Percentiles rank a stretch among this genome's conserved stretches.
phyloP scores from a whole-genome alignment of 306 rosid species.

The Comarum palustre region DNA sequence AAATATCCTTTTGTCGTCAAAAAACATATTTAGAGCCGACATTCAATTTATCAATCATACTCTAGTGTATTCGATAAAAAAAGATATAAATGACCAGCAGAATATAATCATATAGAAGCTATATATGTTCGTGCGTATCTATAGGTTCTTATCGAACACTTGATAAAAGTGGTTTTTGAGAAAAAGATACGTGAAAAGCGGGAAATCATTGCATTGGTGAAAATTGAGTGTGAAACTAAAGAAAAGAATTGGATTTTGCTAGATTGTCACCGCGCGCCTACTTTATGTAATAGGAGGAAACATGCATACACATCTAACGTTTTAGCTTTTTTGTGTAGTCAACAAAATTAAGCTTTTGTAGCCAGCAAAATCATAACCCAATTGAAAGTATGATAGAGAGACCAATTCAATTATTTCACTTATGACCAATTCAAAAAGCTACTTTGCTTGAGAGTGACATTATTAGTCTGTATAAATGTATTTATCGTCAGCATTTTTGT shows the following conservation, averaged over 20 bases:
- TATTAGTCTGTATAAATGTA: background rate
- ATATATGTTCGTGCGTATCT: too few relatives aligned
- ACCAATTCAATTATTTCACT: conserved; percentile 14
- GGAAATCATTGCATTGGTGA: background rate
- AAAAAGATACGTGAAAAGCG: too few relatives aligned
- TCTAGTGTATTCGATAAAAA: too few relatives aligned
- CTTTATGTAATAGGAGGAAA: background rate
- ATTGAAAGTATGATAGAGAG: conserved; percentile 19
- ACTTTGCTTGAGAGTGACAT: conserved; percentile 15
- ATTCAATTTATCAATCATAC: too few relatives aligned
- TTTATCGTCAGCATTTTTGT: too few relatives aligned
- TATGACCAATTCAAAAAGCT: conserved; percentile 19
- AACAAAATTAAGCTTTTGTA: conserved; percentile 25
- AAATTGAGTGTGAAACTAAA: background rate
- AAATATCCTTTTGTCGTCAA: too few relatives aligned
- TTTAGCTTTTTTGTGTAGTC: conserved; percentile 6
- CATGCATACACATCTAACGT: background rate
- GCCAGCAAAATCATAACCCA: conserved; percentile 19
- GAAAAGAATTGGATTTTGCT: background rate
- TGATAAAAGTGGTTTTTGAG: too few relatives aligned
- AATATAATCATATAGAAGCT: too few relatives aligned
- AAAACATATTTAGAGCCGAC: too few relatives aligned
- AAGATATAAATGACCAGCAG: too few relatives aligned
- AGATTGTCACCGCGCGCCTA: conserved; percentile 14
- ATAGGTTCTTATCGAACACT: too few relatives aligned